phyloP scores from a whole-genome alignment of 2,329 filamentous ascomycete species.

The Paecilomyces sp. region DNA sequence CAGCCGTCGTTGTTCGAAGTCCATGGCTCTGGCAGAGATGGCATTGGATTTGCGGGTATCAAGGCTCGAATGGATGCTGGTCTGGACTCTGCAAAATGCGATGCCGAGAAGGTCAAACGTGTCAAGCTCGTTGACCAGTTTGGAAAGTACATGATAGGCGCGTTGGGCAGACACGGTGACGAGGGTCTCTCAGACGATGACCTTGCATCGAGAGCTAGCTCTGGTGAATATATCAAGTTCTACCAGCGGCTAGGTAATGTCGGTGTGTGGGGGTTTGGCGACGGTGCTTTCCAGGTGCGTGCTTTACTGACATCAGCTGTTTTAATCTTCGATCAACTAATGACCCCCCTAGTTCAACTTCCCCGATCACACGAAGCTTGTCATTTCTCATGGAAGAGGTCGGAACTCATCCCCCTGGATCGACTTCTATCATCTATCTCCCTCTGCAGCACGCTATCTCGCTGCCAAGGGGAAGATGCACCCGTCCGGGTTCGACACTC shows the following conservation, averaged over 20 bases:
- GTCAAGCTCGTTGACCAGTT: conserved; percentile 44
- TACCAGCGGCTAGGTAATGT: conserved; percentile 46
- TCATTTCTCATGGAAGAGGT: conserved; percentile 36
- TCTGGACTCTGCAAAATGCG: conserved; percentile 27
- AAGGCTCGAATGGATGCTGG: conserved; percentile 25
- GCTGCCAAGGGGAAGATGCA: conserved; percentile 35
- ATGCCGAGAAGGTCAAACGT: conserved; percentile 41
- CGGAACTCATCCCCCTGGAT: conserved; percentile 34
- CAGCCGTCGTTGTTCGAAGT: conserved; percentile 33
- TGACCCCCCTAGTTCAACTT: conserved; percentile 42
- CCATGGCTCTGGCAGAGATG: conserved; percentile 17
- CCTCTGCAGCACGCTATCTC: conserved; percentile 38
- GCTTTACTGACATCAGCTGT: background rate
- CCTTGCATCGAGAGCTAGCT: conserved; percentile 13
- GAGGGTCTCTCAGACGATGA: conserved; percentile 24
- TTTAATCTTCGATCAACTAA: background rate
- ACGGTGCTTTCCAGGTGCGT: conserved; percentile 39
- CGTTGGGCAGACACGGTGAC: conserved; percentile 34
- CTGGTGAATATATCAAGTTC: conserved; percentile 40
- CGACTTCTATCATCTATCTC: conserved; percentile 44
- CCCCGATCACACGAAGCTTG: conserved; percentile 45
- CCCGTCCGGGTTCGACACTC: conserved; percentile 36
- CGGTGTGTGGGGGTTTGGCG: conserved; percentile 46
- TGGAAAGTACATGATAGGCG: conserved; percentile 46
- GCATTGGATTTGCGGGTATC: conserved; percentile 17